Percentiles rank a stretch among this genome's conserved stretches.
Evolutionary conservation across 768 basidiomycete species (phyloP).

Genomic region (Kwoniella dejecticola): DNA sequence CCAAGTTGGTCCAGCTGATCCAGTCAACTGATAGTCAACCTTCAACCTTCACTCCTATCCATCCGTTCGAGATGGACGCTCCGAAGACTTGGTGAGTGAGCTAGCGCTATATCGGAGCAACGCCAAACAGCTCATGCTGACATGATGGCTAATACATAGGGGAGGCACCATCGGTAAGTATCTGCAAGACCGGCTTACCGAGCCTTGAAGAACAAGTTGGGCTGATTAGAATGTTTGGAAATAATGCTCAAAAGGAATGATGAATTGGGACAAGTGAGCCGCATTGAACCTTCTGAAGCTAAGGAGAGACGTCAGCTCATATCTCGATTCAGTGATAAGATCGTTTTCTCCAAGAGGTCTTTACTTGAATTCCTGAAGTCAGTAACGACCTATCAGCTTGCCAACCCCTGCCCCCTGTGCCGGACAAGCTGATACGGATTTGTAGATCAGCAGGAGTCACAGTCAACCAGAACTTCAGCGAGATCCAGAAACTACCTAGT

Average conservation of each 20-base stretch:
- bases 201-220: background rate
- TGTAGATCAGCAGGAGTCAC: conserved; percentile 34
- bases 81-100: conserved; percentile 49
- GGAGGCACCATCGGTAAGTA: conserved; percentile 45
- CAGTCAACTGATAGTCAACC: conserved; percentile 19
- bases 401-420: background rate
- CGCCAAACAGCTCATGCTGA: background rate
- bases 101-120: background rate
- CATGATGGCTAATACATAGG: conserved; percentile 23
- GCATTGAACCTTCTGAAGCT: too few relatives aligned
- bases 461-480: conserved; percentile 52
- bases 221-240: background rate
- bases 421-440: conserved; percentile 8
- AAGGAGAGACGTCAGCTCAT: background rate
- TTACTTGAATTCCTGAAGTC: conserved; percentile 56
- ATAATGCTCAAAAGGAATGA: conserved; percentile 35
- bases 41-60: conserved; percentile 53
- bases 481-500: conserved; percentile 55
- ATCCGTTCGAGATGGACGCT: conserved; percentile 54
- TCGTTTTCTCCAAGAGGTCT: conserved; percentile 55
- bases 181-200: background rate
- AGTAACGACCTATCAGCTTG: background rate
- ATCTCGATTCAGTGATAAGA: conserved; percentile 43
- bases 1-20: too few relatives aligned
- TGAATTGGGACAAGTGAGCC: conserved; percentile 55